These are phyloP conservation scores for Plantago elongata DNA, from an alignment of 257 asterid genomes.

Conservation along the genomic window DNA sequence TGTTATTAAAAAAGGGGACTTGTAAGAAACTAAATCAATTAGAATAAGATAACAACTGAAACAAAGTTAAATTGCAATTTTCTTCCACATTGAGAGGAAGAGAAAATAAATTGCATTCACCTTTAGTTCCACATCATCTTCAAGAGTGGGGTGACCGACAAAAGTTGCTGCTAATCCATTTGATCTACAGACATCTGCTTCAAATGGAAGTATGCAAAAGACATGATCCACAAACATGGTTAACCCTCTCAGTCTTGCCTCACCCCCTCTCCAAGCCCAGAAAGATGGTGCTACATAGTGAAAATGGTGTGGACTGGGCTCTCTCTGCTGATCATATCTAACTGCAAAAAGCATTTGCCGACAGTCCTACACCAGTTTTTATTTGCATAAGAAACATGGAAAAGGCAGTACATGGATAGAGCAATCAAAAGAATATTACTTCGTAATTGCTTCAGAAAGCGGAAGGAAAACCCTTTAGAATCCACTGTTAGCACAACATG, in stretches of 20 bases:
- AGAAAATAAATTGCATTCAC: conserved; percentile 21
- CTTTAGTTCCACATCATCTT: conserved; percentile 67
- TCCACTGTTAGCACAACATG: conserved; percentile 93
- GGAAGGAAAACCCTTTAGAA: conserved; percentile 88
- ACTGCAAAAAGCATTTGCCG: conserved; percentile 65
- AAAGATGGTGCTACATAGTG: conserved; percentile 96
- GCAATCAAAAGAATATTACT: conserved; percentile 33
- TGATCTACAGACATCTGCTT: conserved; percentile 63
- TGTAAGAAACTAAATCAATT: not conserved
- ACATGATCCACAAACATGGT: conserved; percentile 73
- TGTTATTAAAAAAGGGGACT: not conserved
- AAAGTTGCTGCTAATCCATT: conserved; percentile 79
- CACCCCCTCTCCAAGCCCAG: conserved; percentile 99
- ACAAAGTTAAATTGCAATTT: conserved; percentile 11
- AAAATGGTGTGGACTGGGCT: conserved; percentile 58
- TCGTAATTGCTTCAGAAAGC: conserved; percentile 74
- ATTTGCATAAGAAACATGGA: conserved; percentile 28
- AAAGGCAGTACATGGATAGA: conserved; percentile 4
- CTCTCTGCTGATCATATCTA: conserved; percentile 40
- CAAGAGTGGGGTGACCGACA: conserved; percentile 93
- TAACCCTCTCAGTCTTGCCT: conserved; percentile 70
- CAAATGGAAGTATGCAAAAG: conserved; percentile 93
- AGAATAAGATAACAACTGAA: conserved; percentile 7
- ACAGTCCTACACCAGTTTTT: conserved; percentile 36
- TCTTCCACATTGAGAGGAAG: conserved; percentile 1